phyloP scores from a whole-genome alignment of 352 stramenopile species.

The Pythium dissimile region DNA sequence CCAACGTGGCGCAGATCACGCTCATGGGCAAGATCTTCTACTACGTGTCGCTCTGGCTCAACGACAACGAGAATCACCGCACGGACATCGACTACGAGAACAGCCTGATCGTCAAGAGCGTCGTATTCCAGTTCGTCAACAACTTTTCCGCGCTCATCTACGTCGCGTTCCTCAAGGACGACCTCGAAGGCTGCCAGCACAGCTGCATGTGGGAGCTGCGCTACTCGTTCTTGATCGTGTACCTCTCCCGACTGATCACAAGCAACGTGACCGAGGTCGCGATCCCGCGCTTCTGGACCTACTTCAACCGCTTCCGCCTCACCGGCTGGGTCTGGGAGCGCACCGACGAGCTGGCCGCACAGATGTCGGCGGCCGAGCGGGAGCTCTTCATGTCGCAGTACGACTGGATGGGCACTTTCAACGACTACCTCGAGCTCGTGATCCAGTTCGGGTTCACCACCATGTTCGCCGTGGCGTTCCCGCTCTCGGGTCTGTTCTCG shows the following conservation, averaged over 20 bases:
- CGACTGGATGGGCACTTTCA: slow-evolving; percentile 84
- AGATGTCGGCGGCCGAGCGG: slow-evolving; percentile 49
- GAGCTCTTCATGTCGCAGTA: slow-evolving; percentile 82
- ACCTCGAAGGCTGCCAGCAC: slow-evolving; percentile 58
- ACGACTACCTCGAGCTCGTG: slow-evolving; percentile 93
- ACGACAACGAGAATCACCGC: slow-evolving; percentile 93
- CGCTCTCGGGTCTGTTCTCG: slow-evolving; percentile 89
- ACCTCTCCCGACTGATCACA: slow-evolving; percentile 84
- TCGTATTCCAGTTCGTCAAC: slow-evolving; percentile 96
- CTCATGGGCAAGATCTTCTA: slow-evolving; percentile 93
- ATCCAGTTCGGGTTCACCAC: slow-evolving; percentile 87
- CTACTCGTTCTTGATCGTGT: slow-evolving; percentile 90
- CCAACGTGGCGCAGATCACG: slow-evolving; percentile 79
- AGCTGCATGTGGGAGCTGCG: slow-evolving; percentile 89
- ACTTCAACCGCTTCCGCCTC: slow-evolving; percentile 63
- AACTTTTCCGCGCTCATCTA: slow-evolving; percentile 95
- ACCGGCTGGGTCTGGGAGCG: slow-evolving; percentile 49
- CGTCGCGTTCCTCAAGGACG: slow-evolving; percentile 90
- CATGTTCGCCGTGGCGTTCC: slow-evolving; percentile 92
- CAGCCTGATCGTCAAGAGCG: slow-evolving; percentile 92
- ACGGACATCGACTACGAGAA: slow-evolving; percentile 89
- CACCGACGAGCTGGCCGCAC: slow-evolving; percentile 11
- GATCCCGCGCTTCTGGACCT: slow-evolving; percentile 71
- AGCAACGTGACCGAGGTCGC: slow-evolving; percentile 77
- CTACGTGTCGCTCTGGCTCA: slow-evolving; percentile 82